Conservation (phyloP, 2,329 filamentous ascomycete species). For the Fusarium sp. region DNA sequence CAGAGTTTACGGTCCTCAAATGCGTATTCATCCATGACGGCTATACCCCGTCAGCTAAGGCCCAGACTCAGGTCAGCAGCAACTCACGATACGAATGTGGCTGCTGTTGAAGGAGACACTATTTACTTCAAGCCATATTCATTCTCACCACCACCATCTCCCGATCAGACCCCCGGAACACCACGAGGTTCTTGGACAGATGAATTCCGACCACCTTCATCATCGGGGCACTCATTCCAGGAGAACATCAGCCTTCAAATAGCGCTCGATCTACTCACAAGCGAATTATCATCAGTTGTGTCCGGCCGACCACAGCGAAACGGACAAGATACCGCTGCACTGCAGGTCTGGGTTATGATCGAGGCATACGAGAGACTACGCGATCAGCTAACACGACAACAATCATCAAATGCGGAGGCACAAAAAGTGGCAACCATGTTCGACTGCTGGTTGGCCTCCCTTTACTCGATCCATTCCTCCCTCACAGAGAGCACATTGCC, state of each 20-base stretch:
- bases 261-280: slow-evolving; percentile 59
- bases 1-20: slow-evolving; percentile 14
- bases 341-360: slow-evolving; percentile 66
- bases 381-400: slow-evolving; percentile 52
- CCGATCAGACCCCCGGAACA: slow-evolving; percentile 30
- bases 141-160: slow-evolving; percentile 49
- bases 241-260: slow-evolving; percentile 58
- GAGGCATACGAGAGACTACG: slow-evolving; percentile 64
- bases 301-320: slow-evolving; percentile 36
- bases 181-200: slow-evolving; percentile 15
- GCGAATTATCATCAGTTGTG: slow-evolving; percentile 57
- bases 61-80: slow-evolving; percentile 44
- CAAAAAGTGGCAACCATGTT: slow-evolving; percentile 50
- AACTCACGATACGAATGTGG: slow-evolving; percentile 57
- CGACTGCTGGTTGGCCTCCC: slow-evolving; percentile 59
- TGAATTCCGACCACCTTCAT: slow-evolving; percentile 19
- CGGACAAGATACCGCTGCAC: slow-evolving; percentile 49
- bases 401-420: slow-evolving; percentile 45
- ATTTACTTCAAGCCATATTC: slow-evolving; percentile 58
- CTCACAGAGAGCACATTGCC: slow-evolving; percentile 36
- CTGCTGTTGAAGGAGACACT: slow-evolving; percentile 56
- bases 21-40: slow-evolving; percentile 34
- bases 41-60: slow-evolving; percentile 28
- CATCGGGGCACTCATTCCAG: slow-evolving; percentile 29
- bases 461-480: slow-evolving; percentile 56